A percentile compares a stretch with the other conserved stretches of the same genome.
Evolutionary conservation across 2,329 filamentous ascomycete species (phyloP).

Genomic region (Zalaria obscura): DNA sequence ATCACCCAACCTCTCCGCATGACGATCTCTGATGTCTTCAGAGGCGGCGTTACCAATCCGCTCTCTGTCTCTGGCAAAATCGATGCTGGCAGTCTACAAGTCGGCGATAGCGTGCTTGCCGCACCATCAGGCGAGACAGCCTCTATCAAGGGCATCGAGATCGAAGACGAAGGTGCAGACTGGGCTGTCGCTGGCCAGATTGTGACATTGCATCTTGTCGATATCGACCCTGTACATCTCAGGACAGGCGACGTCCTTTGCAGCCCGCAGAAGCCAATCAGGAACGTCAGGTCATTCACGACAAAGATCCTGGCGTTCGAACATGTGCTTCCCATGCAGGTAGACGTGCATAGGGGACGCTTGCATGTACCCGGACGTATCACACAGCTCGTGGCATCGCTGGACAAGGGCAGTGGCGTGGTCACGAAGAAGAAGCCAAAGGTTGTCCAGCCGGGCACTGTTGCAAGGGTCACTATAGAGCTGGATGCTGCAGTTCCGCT

Average conservation of each 20-base stretch:
- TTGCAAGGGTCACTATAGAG: conserved; percentile 65
- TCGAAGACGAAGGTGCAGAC: conserved; percentile 58
- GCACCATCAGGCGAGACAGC: conserved; percentile 74
- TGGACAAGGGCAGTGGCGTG: conserved; percentile 70
- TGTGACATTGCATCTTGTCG: conserved; percentile 64
- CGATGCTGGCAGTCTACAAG: conserved; percentile 69
- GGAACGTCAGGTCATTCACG: conserved; percentile 58
- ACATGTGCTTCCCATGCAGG: conserved; percentile 71
- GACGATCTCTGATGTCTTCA: conserved; percentile 78
- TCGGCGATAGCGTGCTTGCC: conserved; percentile 65
- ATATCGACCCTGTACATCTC: conserved; percentile 69
- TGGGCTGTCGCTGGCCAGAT: conserved; percentile 94
- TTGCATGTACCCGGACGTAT: conserved; percentile 68
- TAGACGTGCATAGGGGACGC: conserved; percentile 79
- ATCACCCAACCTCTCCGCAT: conserved; percentile 71
- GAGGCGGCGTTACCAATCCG: conserved; percentile 63
- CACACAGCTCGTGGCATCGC: conserved; percentile 50
- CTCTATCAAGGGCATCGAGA: conserved; percentile 66
- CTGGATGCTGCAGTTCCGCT: conserved; percentile 56
- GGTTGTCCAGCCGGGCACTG: conserved; percentile 63
- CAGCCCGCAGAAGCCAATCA: conserved; percentile 47
- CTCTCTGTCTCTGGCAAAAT: conserved; percentile 77
- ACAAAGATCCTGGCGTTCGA: conserved; percentile 83
- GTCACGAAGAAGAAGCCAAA: conserved; percentile 70
- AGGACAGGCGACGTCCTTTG: conserved; percentile 74